Percentiles rank a stretch among this genome's conserved stretches.
phyloP scores from a whole-genome alignment of 1,284 basidiomycete genomes.

The Austroboletus niveus region DNA sequence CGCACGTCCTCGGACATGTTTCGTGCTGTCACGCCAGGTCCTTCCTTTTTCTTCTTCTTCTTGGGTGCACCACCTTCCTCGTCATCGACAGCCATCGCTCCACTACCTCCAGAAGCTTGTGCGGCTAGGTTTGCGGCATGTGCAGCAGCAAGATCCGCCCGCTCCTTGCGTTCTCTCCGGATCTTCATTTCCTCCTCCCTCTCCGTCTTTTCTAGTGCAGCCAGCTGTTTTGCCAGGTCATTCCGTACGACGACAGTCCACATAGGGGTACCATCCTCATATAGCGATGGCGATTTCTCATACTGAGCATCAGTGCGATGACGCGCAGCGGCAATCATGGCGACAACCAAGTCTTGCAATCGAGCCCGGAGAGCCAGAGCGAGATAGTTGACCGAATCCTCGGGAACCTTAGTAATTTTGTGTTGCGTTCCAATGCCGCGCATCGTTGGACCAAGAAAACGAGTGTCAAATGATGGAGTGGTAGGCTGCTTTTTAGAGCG shows the following conservation, averaged over 20 bases:
- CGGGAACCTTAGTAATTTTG: slow-evolving; percentile 62
- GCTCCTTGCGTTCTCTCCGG: slow-evolving; percentile 71
- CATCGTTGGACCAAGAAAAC: slow-evolving; percentile 60
- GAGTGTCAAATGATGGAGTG: slow-evolving; percentile 62
- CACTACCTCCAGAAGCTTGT: slow-evolving; percentile 44
- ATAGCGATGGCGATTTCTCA: slow-evolving; percentile 62
- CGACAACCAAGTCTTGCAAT: slow-evolving; percentile 66
- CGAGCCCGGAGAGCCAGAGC: slow-evolving; percentile 76
- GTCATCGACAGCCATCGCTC: slow-evolving; percentile 32
- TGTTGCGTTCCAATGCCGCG: slow-evolving; percentile 59
- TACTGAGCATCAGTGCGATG: slow-evolving; percentile 73
- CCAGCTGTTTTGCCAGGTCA: slow-evolving; percentile 74
- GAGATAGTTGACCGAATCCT: slow-evolving; percentile 73
- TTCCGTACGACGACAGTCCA: slow-evolving; percentile 73
- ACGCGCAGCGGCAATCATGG: slow-evolving; percentile 67
- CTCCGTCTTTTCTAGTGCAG: slow-evolving; percentile 70
- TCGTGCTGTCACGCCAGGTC: slow-evolving; percentile 76
- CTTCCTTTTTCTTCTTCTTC: slow-evolving; percentile 83
- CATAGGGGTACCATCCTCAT: slow-evolving; percentile 67
- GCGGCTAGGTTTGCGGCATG: slow-evolving; percentile 61
- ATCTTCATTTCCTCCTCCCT: slow-evolving; percentile 77
- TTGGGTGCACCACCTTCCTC: slow-evolving; percentile 55
- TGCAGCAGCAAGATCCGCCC: slow-evolving; percentile 64
- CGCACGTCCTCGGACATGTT: slow-evolving; percentile 88
- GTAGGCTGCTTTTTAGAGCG: slow-evolving; percentile 69